Evolutionary conservation across 495 filamentous ascomycete species (phyloP), one percentile per base, ranked within the genome.

Genomic region (Thermochaetoides thermophila): DNA sequence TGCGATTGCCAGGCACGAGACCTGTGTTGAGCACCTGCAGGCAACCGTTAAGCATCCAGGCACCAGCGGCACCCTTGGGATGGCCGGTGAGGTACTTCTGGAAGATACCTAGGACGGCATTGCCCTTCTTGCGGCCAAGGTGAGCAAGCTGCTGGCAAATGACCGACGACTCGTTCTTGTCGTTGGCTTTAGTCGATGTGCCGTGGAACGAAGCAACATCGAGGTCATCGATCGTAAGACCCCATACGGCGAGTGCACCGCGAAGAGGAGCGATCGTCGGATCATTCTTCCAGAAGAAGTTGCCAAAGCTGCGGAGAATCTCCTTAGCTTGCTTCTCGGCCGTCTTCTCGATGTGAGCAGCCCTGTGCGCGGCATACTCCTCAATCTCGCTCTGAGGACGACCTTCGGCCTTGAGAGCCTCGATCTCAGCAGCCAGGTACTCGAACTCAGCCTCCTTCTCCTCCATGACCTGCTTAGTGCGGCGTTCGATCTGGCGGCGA

Each of bases 11-110:
- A 5, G 89, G 89, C 31, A 99, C 89, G 12, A 96, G 63, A 43
- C 89, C 89, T 28, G 68, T 77, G 60, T 95, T 91, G 44, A 99
- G 66, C 32, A 92, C 83, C 58, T 99, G 89, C 52, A 99, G 60
- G 52, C 81, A 83, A 40, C 89, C 89, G 63, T 99, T 99, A 69
- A 96, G 79, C 89, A 96, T 96, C 87, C 87, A 99, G 27, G 86
- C 89, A 57, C 89, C 89, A 31, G 89, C 89, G 48, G 89, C 87
- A 76, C 89, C 89, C 74, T 99, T 99, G 44, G 89, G 89, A 57
- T 99, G 89, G 46, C 89, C 89, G 11, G 89, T 99, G 24, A 99
- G 76, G 55, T 93, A 96, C 57, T 99, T 99, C 58, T 99, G 89
- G 81, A 96, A 99, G 54, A 99, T 87, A 60, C 89, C 89, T 38